Conservation (phyloP, 352 stramenopile species). For the Pythium myriotylum region DNA sequence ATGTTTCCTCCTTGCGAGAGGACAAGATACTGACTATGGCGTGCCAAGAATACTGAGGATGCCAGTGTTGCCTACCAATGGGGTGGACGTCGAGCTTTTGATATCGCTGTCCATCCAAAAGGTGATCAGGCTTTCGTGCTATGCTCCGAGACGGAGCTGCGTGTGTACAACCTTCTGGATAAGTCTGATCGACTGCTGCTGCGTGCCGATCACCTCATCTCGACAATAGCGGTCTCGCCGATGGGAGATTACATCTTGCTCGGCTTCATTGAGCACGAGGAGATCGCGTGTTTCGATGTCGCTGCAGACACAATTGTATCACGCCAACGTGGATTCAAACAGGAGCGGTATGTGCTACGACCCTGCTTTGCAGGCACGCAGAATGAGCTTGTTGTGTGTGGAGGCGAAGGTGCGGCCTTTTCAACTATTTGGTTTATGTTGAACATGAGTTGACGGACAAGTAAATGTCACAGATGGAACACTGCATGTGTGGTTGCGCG, state of each 20-base stretch:
- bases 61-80: constrained; percentile 66
- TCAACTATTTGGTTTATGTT: not conserved
- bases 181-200: constrained; percentile 69
- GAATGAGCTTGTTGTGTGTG: constrained; percentile 57
- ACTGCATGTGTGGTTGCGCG: constrained; percentile 62
- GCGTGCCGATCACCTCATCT: constrained; percentile 54
- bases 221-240: constrained; percentile 50
- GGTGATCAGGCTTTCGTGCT: constrained; percentile 62
- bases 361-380: constrained; percentile 61
- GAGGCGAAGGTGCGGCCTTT: constrained; percentile 72
- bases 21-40: not conserved
- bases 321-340: constrained; percentile 55
- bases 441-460: not conserved
- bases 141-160: constrained; percentile 55
- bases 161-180: constrained; percentile 55
- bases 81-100: constrained; percentile 61
- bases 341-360: constrained; percentile 65
- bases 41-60: constrained; percentile 48
- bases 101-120: constrained; percentile 59
- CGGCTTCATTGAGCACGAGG: constrained; percentile 64
- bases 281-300: constrained; percentile 60
- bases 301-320: constrained; percentile 42
- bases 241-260: constrained; percentile 55
- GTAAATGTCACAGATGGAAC: constrained; percentile 39
- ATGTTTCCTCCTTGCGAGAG: not conserved